Base-by-base conservation (phyloP, 805 yeast genomes). In the Maudiozyma serrabonitensis region DNA sequence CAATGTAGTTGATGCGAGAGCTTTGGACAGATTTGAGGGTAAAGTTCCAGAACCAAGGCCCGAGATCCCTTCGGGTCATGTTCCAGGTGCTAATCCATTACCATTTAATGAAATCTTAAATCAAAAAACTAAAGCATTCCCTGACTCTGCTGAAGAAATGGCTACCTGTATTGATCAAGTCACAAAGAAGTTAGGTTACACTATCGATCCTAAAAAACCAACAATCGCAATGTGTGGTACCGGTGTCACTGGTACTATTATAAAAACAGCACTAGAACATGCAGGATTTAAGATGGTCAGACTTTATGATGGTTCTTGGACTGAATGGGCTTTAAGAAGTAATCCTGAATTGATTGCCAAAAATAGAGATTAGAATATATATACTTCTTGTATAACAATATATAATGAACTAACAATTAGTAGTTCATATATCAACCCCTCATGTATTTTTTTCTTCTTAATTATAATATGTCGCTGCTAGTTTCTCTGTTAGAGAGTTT, bases 141-240 rank as follows among this genome's bases (percentile, higher is more conserved):
- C 75, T 74, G 58, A 58, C 76, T 2, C 56, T 16, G 18, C 54
- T 2, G 54, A 43, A 25, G 54, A 51, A 9, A 53, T 60, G 54
- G 61, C 70, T 8, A 69, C 64, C 11, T 79, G 76, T 42, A 61
- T 91, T 38, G 51, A 62, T 6, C 60, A 67, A 15, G 63, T 80
- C 11, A 75, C 89, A 55, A 60, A 71, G 8, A 69, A 67, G 41
- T 45, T 75, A 40, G 69, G 70, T 3, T 57, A 51, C 47, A 67
- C 50, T 1, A 57, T 59, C 12, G 70, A 71, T 50, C 61, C 63
- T 4, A 66, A 72, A 16, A 82, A 84, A 59, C 90, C 87, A 12
- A 80, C 86, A 18, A 80, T 93, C 46, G 85, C 84, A 39, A 80
- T 87, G 87, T 93, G 99, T 64, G 99, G 98, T 28, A 84, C 97